Base-by-base conservation (phyloP, 2,329 filamentous ascomycete species). In the Neonectria ditissima region DNA sequence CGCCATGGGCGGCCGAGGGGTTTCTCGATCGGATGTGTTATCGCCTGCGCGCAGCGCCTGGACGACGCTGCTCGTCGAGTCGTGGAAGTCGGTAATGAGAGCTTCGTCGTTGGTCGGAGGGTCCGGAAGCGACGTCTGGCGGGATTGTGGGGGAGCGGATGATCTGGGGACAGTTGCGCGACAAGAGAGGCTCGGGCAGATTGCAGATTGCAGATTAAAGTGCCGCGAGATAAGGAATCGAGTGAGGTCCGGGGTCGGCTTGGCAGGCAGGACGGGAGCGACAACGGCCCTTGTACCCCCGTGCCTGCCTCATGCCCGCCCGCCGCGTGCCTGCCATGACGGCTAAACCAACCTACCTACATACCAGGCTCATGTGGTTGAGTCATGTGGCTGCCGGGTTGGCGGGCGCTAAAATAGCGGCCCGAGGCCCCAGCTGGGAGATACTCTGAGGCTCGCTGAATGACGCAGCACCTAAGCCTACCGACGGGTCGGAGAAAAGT, bases 311-410 rank as follows among this genome's bases (percentile, higher is more conserved):
- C 44, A 28, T 47, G 24, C 22, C 24, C 26, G 16, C 10, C 34
- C 34, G 14, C 34, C 34, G 5, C 34, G 34, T 37, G 34, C 34
- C 34, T 37, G 34, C 14, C 34, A 37, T 37, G 34, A n/a, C 34
- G 34, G 34, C 14, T 16, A 16, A 37, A 14, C 47, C 10, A 39
- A 28, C 41, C 41, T 44, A 48, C 47, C 10, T 26, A 28, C 41
- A 18, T 44, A 48, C 10, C 14, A 28, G 26, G 45, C 24, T 50
- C 68, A 69, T 69, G 65, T 68, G 69, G 59, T 54, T 53, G 57
- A 63, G 68, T 71, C 70, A 73, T 67, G 66, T 48, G 68, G 57
- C 59, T 39, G 51, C 52, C 50, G 43, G 26, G 43, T 14, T 24
- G 39, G 34, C n/a, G 51, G 55, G 55, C 44, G 51, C 57, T 50